Conservation (phyloP, 2,329 filamentous ascomycete species). For the Didymella pomorum region DNA sequence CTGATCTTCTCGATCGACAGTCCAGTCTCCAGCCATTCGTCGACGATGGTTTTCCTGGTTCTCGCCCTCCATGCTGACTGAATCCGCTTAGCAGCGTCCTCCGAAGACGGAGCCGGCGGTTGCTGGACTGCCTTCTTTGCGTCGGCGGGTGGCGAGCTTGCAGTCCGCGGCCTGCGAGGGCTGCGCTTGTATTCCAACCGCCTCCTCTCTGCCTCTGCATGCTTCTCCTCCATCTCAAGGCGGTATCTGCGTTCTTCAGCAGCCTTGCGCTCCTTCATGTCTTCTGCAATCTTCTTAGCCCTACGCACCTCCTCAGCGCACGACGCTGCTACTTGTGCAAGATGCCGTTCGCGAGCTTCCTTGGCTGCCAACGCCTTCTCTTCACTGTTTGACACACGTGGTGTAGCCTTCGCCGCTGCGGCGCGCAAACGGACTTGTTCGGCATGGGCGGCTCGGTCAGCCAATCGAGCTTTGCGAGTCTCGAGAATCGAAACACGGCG, state of each 20-base stretch:
- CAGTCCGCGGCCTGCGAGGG: conserved; percentile 66
- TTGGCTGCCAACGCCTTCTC: conserved; percentile 80
- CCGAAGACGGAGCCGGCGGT: conserved; percentile 58
- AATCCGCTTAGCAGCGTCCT: conserved; percentile 70
- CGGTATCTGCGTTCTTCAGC: conserved; percentile 74
- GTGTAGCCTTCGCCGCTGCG: conserved; percentile 74
- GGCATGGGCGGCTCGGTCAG: conserved; percentile 80
- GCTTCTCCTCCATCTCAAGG: conserved; percentile 79
- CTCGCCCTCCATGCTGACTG: conserved; percentile 74
- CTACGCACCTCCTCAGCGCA: conserved; percentile 85
- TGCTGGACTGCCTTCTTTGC: conserved; percentile 42
- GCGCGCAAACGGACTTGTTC: conserved; percentile 83
- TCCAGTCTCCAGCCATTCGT: conserved; percentile 70
- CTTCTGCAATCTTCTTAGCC: conserved; percentile 83
- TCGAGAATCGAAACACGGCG: conserved; percentile 83
- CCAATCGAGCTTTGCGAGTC: conserved; percentile 78
- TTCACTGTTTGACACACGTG: conserved; percentile 72
- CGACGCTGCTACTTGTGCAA: conserved; percentile 80
- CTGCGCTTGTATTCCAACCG: conserved; percentile 64
- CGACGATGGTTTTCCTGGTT: conserved; percentile 66
- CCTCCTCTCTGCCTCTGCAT: conserved; percentile 78
- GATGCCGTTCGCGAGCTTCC: conserved; percentile 78
- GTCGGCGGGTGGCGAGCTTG: conserved; percentile 60
- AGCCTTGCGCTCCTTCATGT: conserved; percentile 81
- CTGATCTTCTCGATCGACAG: conserved; percentile 75